Conservation (phyloP, 1,139 yeast genomes). For the Saccharomycopsis hybrid region DNA sequence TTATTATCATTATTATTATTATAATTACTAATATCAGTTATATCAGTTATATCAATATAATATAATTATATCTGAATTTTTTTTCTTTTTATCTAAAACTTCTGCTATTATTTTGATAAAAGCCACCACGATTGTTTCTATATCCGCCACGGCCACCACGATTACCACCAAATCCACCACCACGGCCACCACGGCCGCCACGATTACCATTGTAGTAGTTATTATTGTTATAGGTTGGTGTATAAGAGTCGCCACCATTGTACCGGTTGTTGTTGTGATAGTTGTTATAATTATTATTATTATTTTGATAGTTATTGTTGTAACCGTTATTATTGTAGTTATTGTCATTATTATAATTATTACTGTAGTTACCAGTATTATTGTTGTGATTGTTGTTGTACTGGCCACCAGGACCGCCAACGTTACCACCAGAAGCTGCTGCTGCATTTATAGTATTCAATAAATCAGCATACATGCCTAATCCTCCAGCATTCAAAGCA, state of each 20-base stretch:
- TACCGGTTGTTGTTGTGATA: slow-evolving; percentile 9
- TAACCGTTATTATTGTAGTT: slow-evolving; percentile 20
- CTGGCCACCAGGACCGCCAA: slow-evolving; percentile 21
- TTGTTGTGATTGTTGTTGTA: slow-evolving; percentile 19
- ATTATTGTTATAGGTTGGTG: slow-evolving; percentile 16
- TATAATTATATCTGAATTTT: too few relatives aligned
- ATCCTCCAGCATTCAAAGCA: slow-evolving; percentile 25
- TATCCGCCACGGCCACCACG: slow-evolving; percentile 8
- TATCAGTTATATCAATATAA: too few relatives aligned
- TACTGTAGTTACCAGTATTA: slow-evolving; percentile 13
- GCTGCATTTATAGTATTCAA: neutral
- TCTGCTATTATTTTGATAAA: neutral
- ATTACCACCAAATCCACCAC: slow-evolving; percentile 7
- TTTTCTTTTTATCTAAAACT: too few relatives aligned
- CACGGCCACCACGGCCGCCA: slow-evolving; percentile 4
- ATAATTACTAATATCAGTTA: too few relatives aligned
- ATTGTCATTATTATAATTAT: slow-evolving; percentile 17
- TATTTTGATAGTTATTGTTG: slow-evolving; percentile 24
- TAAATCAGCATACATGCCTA: slow-evolving; percentile 21
- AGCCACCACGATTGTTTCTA: neutral
- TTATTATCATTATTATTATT: too few relatives aligned
- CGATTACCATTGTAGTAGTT: neutral
- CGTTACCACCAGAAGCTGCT: slow-evolving; percentile 5
- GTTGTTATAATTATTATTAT: slow-evolving; percentile 18
- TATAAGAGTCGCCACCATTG: slow-evolving; percentile 16